These are phyloP conservation scores for Chlorella vulgaris DNA, from an alignment of 139 green algal species.

Conservation along the genomic window DNA sequence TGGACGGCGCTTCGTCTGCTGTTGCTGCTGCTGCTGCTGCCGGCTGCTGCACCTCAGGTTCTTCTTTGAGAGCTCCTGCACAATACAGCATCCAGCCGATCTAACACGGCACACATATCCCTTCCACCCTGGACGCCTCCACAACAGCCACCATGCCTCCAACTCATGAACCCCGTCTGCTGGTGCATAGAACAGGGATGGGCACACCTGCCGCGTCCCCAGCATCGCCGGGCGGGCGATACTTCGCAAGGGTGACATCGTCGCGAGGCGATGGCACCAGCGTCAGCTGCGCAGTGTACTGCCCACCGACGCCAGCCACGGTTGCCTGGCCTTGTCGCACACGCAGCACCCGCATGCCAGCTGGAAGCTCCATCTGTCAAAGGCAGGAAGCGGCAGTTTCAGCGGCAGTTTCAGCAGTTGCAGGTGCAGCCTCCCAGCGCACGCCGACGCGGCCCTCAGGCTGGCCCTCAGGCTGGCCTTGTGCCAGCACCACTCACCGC, in stretches of 20 bases:
- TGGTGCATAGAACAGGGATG: background rate
- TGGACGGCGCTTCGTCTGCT: background rate
- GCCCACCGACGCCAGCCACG: slow-evolving; percentile 9
- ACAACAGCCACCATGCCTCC: background rate
- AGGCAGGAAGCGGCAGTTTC: background rate
- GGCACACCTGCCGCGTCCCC: slow-evolving; percentile 19
- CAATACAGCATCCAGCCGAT: too few relatives aligned
- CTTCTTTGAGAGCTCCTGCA: slow-evolving; percentile 14
- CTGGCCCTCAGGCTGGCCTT: too few relatives aligned
- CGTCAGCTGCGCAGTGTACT: slow-evolving; percentile 38
- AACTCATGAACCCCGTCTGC: too few relatives aligned
- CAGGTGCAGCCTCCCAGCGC: too few relatives aligned
- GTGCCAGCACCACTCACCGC: background rate
- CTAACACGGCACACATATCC: too few relatives aligned
- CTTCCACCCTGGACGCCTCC: background rate
- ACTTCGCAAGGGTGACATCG: slow-evolving; percentile 31
- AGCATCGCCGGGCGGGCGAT: background rate
- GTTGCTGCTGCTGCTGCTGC: background rate
- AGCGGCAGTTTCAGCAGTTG: background rate
- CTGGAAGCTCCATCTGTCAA: slow-evolving; percentile 25
- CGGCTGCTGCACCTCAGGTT: slow-evolving; percentile 18
- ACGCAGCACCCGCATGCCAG: slow-evolving; percentile 30
- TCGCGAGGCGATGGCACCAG: slow-evolving; percentile 45
- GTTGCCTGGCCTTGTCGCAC: slow-evolving; percentile 24
- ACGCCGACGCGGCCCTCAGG: too few relatives aligned